These are phyloP conservation scores for Ascochyta lentis DNA, from an alignment of 2,329 filamentous ascomycete genomes.

Conservation along the genomic window DNA sequence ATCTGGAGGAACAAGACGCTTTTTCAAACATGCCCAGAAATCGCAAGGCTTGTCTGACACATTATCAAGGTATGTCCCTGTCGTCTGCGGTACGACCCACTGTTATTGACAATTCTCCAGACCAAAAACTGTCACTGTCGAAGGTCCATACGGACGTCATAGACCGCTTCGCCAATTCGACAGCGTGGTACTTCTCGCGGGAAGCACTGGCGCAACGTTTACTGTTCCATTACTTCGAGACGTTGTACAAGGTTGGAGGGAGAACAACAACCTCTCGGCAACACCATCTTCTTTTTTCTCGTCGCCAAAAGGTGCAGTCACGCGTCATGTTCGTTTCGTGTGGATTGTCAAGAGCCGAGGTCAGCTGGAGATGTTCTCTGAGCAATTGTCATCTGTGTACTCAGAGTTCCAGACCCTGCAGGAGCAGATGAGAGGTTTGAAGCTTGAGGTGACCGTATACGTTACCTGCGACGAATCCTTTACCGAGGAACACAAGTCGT, in stretches of 20 bases:
- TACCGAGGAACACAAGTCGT: constrained; percentile 49
- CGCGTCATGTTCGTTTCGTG: constrained; percentile 60
- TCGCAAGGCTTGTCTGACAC: constrained; percentile 20
- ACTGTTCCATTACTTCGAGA: constrained; percentile 63
- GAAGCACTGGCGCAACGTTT: constrained; percentile 66
- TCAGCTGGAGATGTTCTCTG: constrained; percentile 61
- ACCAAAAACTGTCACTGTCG: constrained; percentile 55
- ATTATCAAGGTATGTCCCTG: constrained; percentile 19
- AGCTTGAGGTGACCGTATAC: constrained; percentile 61
- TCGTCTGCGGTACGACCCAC: not conserved
- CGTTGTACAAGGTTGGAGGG: constrained; percentile 57
- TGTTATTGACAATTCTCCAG: constrained; percentile 6
- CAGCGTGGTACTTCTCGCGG: constrained; percentile 65
- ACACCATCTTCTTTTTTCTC: constrained; percentile 24
- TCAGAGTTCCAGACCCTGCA: constrained; percentile 53
- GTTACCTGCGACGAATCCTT: constrained; percentile 61
- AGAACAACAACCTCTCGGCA: constrained; percentile 28
- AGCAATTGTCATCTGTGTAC: constrained; percentile 56
- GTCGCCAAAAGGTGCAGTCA: constrained; percentile 46
- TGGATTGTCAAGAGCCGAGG: constrained; percentile 65
- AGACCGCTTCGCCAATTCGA: constrained; percentile 65
- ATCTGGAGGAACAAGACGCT: constrained; percentile 59
- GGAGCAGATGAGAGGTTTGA: constrained; percentile 46
- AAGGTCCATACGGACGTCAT: constrained; percentile 62
- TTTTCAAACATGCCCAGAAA: constrained; percentile 60